Evolutionary conservation across 768 basidiomycete genomes (phyloP), one percentile per base, ranked within the genome.

Genomic region (Sarcodon sp.): DNA sequence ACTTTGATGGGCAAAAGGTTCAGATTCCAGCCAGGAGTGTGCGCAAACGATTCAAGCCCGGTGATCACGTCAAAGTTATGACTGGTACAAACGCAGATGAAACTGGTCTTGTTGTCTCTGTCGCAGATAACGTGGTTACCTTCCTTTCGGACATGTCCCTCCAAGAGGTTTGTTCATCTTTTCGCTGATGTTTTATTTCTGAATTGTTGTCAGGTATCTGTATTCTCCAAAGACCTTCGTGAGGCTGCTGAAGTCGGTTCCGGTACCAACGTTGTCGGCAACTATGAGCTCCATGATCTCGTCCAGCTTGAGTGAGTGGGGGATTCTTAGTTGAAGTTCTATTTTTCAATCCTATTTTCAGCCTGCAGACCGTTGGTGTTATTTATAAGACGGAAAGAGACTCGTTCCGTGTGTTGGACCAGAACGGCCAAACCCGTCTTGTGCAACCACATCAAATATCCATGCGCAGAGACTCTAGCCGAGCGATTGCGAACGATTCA

Each of bases 41-140:
- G 3, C 73, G 93, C 57, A 99, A 99, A 67, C 73, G 84, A 39
- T 98, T 99, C 73, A 92, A 90, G 61, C 76, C 91, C 48, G 96
- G 96, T 59, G 94, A 98, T 65, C 96, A 99, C 58, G 91, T 99
- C 65, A 98, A 98, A 67, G 94, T 98, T 49, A 91, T 98, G 82
- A 75, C 82, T 12, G 96, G 96, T 18, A 83, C 91, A 64, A 96
- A 97, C 59, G 77, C 80, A 7, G 89, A 96, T 57, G 93, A 96
- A 64, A 93, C 92, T 3, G 96, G 96, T 68, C 73, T 98, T 56
- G 94, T 99, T 35, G 86, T 98, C 18, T 84, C 90, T 16, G 83
- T 93, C 15, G 72, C 84, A 4, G 88, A 89, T 57, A 89, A 92
- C 46, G 79, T 91, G 21, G 87, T 98, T 12, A 97, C 94, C 1